Conservation (phyloP, 768 basidiomycete species). For the Leucosporidium scottii region DNA sequence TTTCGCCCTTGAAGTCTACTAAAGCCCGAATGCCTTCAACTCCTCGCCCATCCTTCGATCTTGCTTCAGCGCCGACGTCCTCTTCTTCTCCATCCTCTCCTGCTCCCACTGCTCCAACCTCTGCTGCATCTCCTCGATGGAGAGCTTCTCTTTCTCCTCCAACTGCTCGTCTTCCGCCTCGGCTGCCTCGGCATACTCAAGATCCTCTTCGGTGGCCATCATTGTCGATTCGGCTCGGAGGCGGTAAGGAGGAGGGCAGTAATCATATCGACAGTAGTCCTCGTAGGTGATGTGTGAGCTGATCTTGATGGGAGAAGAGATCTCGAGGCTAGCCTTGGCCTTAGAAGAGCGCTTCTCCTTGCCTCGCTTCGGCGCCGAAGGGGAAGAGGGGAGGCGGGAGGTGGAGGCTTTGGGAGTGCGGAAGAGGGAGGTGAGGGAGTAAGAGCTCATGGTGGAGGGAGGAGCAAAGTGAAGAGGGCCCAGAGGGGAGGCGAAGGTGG, state of each 20-base stretch:
- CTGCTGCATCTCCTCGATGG: background rate
- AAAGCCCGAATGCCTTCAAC: too few relatives aligned
- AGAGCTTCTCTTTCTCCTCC: background rate
- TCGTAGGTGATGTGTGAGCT: background rate
- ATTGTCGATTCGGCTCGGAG: background rate
- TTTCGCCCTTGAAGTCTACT: too few relatives aligned
- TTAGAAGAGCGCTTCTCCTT: background rate
- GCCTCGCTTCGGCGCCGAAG: too few relatives aligned
- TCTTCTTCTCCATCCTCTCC: too few relatives aligned
- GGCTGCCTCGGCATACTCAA: background rate
- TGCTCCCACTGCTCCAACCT: background rate
- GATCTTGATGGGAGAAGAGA: background rate
- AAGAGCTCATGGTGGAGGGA: background rate
- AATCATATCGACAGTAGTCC: background rate
- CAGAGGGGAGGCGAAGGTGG: conserved; percentile 2
- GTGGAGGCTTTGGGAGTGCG: background rate
- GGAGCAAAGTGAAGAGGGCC: conserved; percentile 1
- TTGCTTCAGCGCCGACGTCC: too few relatives aligned
- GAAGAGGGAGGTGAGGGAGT: background rate
- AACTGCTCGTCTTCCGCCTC: background rate
- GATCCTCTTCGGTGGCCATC: background rate
- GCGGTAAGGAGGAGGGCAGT: background rate
- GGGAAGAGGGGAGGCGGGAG: too few relatives aligned
- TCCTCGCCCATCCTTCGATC: too few relatives aligned
- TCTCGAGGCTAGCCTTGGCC: background rate